phyloP scores from a whole-genome alignment of 148 eudicot genomes.

The Vaccinium myrtillus region DNA sequence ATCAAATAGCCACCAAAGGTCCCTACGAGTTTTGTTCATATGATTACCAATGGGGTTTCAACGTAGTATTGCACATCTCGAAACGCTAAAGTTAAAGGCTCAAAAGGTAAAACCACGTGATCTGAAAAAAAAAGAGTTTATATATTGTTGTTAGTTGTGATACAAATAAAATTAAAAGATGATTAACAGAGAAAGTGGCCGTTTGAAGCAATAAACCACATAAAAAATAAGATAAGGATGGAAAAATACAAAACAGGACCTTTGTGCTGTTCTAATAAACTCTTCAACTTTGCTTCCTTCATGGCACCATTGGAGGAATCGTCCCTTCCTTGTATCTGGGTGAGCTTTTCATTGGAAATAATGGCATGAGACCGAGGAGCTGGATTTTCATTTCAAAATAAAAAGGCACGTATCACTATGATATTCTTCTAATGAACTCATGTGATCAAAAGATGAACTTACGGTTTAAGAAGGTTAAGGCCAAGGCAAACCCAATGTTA shows the following conservation, averaged over 20 bases:
- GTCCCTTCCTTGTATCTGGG: slow-evolving; percentile 31
- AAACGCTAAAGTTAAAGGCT: slow-evolving; percentile 58
- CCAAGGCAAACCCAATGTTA: slow-evolving; percentile 50
- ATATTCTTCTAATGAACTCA: neutral
- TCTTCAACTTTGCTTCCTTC: slow-evolving; percentile 12
- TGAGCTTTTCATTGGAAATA: slow-evolving; percentile 62
- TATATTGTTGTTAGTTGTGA: neutral
- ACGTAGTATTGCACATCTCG: slow-evolving; percentile 68
- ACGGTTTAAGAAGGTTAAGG: slow-evolving; percentile 65
- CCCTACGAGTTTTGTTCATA: neutral
- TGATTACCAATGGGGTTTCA: slow-evolving; percentile 58
- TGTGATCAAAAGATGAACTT: slow-evolving; percentile 25
- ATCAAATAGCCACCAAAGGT: neutral
- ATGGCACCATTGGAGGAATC: slow-evolving; percentile 12
- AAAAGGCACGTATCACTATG: neutral
- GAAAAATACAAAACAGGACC: slow-evolving; percentile 29
- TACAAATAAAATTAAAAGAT: neutral
- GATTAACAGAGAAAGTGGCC: neutral
- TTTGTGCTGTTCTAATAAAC: slow-evolving; percentile 22
- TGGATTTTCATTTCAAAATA: slow-evolving; percentile 25
- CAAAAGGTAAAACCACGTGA: slow-evolving; percentile 66
- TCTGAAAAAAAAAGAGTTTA: slow-evolving; percentile 46
- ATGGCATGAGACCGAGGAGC: slow-evolving; percentile 64
- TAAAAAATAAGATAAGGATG: neutral
- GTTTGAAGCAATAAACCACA: neutral